Conservation (phyloP, 140 eudicot genomes). For the Anethum foeniculum region DNA sequence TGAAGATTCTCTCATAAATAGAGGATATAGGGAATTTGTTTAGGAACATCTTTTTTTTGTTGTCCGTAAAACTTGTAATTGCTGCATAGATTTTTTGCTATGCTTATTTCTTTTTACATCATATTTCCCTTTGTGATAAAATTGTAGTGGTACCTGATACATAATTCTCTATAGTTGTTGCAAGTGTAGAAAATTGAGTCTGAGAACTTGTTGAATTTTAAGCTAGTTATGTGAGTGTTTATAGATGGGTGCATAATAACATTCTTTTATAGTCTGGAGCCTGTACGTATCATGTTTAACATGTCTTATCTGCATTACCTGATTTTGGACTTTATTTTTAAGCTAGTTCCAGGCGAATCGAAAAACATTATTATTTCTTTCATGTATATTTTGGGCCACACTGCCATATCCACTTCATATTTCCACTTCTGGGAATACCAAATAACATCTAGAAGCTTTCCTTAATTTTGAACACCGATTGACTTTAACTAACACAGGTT, state of each 20-base stretch:
- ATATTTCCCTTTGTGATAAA: background rate
- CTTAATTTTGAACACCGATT: background rate
- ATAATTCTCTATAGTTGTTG: background rate
- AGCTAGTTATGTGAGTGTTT: background rate
- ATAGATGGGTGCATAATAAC: background rate
- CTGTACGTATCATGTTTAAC: background rate
- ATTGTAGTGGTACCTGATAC: background rate
- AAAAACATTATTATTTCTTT: background rate
- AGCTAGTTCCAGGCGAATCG: background rate
- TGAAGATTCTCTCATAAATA: background rate
- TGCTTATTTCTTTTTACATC: background rate
- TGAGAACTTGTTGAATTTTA: background rate
- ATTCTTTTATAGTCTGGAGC: background rate
- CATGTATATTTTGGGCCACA: background rate
- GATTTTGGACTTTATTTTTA: background rate
- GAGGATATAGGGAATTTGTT: background rate
- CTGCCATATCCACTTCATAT: background rate
- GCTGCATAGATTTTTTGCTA: background rate
- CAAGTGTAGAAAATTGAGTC: background rate
- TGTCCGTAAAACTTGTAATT: background rate
- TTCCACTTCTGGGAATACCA: background rate
- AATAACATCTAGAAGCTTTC: background rate
- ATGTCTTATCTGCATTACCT: background rate
- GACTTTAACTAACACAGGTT: slow-evolving; percentile 31
- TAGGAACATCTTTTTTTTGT: background rate